Base-by-base conservation (phyloP, 805 yeast species). In the Diddensiella santjacobensis region DNA sequence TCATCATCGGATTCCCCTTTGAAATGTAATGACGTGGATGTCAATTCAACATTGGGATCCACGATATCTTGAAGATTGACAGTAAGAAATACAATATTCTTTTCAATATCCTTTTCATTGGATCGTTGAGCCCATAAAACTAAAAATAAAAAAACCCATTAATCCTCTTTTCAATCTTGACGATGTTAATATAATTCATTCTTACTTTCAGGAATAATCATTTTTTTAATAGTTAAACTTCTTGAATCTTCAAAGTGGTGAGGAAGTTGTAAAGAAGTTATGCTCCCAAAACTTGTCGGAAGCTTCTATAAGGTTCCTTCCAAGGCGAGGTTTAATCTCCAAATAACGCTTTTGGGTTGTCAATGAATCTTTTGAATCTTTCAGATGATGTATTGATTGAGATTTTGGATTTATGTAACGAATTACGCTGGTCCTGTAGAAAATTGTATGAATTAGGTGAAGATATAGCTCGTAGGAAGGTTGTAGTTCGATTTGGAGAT, bases 41-140 rank as follows among this genome's bases (percentile, higher is more conserved):
- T 80, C 55, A 89, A 71, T 45, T 81, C 79, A 49, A 88, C 71
- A 51, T 79, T 74, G 38, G 83, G 77, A 48, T 79, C 70, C 42
- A 69, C 74, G 22, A 90, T 79, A 64, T 90, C 96, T 20, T 81
- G 75, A 23, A 87, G 80, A 51, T 78, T 75, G 46, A 91, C 77
- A 0, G 96, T 89, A 49, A 91, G 67, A 65, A 75, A 84, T 18
- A 93, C 58, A 31, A 88, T 62, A 67, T 91, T 91, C 69, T 87
- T 90, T 24, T 78, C 72, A 8, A 78, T 77, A 33, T 83, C 95
- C 3, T 74, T 67, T n/a, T 74, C 83, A 62, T 75, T 81, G 47
- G 96, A 88, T 70, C 99, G 87, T 74, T 91, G 99, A 10, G 99
- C 98, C 99, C 99, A 91, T 64, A 81, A 73, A 37, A 58, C 58